Base-by-base conservation (phyloP, 495 filamentous ascomycete species). In the Penicillium lividum region DNA sequence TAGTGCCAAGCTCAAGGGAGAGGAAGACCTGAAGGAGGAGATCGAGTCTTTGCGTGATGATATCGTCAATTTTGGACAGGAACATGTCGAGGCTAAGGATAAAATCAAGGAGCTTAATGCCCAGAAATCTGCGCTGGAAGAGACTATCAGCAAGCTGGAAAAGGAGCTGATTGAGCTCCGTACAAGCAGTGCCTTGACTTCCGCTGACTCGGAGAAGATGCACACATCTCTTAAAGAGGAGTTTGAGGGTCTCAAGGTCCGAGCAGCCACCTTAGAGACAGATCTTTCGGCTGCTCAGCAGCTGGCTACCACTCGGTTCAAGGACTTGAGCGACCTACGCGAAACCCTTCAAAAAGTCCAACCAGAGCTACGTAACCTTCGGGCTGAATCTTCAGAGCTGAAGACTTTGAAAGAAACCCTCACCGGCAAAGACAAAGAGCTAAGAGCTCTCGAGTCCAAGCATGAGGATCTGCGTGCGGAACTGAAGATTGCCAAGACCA, bases 281-380 rank as follows among this genome's bases (percentile, higher is more conserved):
- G 93, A 98, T 69, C 81, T 97, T 13, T 88, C 86, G 1, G 93
- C 92, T 8, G 88, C 92, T 0, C 82, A 97, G 64, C 86, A 95
- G 68, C 77, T 98, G 18, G 92, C 94, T 1, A 84, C 92, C 47
- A 84, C 84, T 29, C 82, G 95, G 8, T 98, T 91, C 74, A 96
- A 93, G 66, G 92, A 97, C 55, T 73, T 97, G 3, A 89, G 86
- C 0, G 90, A 96, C 38, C 73, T 94, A 45, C 77, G 87, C 31
- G 86, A 90, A 36, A 82, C 90, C 8, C 74, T 97, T 9, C 87
- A 93, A 52, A 96, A 93, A 65, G 77, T 87, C 9, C 91, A 97
- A 60, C 90, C 92, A 1, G 94, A 98, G 70, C 78, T 98, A 18
- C 84, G 82, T 60, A 83, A 78, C 16, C 74, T 97, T 8, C 84